Evolutionary conservation across 1,284 basidiomycete genomes (phyloP).

Genomic region (Leucocoprinus gongylophorus): DNA sequence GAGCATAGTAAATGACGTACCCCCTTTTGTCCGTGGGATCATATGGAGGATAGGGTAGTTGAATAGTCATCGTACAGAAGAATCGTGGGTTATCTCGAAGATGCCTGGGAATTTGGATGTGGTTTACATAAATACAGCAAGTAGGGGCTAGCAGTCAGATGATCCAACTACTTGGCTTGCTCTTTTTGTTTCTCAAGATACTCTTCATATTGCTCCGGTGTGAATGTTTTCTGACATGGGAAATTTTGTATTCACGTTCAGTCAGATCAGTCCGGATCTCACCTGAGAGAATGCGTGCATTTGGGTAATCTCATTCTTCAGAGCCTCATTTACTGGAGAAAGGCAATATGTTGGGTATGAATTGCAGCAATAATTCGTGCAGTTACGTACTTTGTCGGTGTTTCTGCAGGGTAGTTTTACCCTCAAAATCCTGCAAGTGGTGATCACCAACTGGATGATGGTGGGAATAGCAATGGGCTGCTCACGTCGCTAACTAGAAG

Average conservation of each 20-base stretch:
- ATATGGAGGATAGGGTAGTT: conserved; percentile 47
- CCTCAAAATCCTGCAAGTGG: conserved; percentile 54
- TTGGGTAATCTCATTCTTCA: conserved; percentile 66
- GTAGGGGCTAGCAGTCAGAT: background rate
- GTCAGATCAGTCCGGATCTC: conserved; percentile 13
- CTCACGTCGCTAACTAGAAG: conserved; percentile 68
- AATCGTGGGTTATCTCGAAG: background rate
- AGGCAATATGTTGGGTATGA: background rate
- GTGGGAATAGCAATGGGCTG: conserved; percentile 7
- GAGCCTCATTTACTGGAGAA: conserved; percentile 58
- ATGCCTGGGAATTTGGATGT: background rate
- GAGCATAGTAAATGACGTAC: conserved; percentile 27
- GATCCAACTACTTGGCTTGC: background rate
- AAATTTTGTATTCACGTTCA: background rate
- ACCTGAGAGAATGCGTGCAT: conserved; percentile 87
- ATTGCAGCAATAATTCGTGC: background rate
- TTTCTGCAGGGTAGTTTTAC: conserved; percentile 64
- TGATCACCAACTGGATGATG: conserved; percentile 1
- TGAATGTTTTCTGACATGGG: conserved; percentile 58
- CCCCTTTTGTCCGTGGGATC: conserved; percentile 59
- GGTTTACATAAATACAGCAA: conserved; percentile 9
- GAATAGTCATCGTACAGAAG: background rate
- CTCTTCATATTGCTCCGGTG: conserved; percentile 61
- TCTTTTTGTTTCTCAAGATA: conserved; percentile 33
- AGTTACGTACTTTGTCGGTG: conserved; percentile 52